Base-by-base conservation (phyloP, 192 early-diverging fungal genomes). In the Rhizophagus clarus region DNA sequence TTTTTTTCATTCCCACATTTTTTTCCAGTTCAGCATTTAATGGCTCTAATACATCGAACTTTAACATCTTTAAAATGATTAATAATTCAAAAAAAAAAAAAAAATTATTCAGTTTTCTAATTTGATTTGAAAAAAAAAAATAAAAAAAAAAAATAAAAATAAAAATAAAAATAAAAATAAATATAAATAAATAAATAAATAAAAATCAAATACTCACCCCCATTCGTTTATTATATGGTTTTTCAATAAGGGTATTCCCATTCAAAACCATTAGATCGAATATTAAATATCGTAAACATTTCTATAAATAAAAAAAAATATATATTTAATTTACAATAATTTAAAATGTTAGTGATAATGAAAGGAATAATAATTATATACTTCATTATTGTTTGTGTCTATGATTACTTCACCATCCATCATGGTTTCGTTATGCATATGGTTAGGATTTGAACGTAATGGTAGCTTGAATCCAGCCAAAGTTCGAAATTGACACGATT, bases 361-460 rank as follows among this genome's bases (percentile, higher is more conserved):
- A n/a, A 61, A 47, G 40, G n/a, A n/a, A 29, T 15, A n/a, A 20
- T 49, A 31, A 31, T 56, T 56, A 61, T 15, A 45, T 68, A 88
- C 88, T 74, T 86, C 81, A 63, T 86, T 81, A 45, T 83, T 77
- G 29, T 91, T 84, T 14, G 82, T 64, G 78, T 94, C 93, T 32
- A 91, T 68, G 8, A 94, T 91, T 24, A 94, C 76, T 78, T 94
- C 92, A 12, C 92, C 93, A 83, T 94, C 92, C 84, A 94, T 83
- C 34, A 94, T 69, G 4, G 93, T 93, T 63, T 92, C 87, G 10
- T 79, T 83, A 61, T 92, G 87, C 22, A 72, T 87, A 74, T 84
- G 70, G 17, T 80, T 84, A 47, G 81, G 81, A 40, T 76, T 81
- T 15, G 77, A 61, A 6, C 83, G 70, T 61, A 79, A 51, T 4